Evolutionary conservation across 768 basidiomycete genomes (phyloP).

Genomic region (Lactifluus piperatus): DNA sequence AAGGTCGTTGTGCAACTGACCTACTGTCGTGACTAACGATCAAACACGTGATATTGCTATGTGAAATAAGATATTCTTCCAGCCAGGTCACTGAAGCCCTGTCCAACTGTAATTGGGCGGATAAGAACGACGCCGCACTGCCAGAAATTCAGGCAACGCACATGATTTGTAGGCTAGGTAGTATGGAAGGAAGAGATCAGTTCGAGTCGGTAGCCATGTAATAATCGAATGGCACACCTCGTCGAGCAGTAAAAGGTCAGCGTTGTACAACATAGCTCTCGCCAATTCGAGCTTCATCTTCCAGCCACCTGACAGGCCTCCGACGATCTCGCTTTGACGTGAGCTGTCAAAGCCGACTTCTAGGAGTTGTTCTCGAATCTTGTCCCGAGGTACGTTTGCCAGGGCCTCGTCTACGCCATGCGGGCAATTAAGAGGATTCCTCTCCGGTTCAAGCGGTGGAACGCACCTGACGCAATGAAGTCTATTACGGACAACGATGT

Average conservation of each 20-base stretch:
- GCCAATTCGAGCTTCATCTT: slow-evolving; percentile 99
- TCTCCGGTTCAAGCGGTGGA: neutral
- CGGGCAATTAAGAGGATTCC: neutral
- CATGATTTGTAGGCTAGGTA: slow-evolving; percentile 88
- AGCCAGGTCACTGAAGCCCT: slow-evolving; percentile 85
- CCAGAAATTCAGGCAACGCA: slow-evolving; percentile 33
- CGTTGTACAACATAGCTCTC: slow-evolving; percentile 94
- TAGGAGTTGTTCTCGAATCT: slow-evolving; percentile 69
- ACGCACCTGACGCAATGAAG: slow-evolving; percentile 78
- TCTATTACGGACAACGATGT: slow-evolving; percentile 72
- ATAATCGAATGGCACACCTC: slow-evolving; percentile 42
- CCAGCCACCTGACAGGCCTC: slow-evolving; percentile 93
- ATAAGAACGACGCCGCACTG: slow-evolving; percentile 15
- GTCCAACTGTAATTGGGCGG: slow-evolving; percentile 46
- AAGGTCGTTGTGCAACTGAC: slow-evolving; percentile 34
- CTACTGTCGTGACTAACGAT: slow-evolving; percentile 97
- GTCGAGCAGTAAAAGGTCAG: slow-evolving; percentile 75
- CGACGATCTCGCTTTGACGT: slow-evolving; percentile 78
- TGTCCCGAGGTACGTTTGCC: slow-evolving; percentile 47
- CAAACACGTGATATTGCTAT: slow-evolving; percentile 81
- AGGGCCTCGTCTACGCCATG: slow-evolving; percentile 55
- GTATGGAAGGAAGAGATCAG: slow-evolving; percentile 40
- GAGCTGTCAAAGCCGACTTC: slow-evolving; percentile 90
- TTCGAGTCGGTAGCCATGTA: slow-evolving; percentile 3
- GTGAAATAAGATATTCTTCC: slow-evolving; percentile 74